A percentile compares a stretch with the other conserved stretches of the same genome.
Conservation (phyloP, 352 stramenopile species). For the Phytopythium boreale region DNA sequence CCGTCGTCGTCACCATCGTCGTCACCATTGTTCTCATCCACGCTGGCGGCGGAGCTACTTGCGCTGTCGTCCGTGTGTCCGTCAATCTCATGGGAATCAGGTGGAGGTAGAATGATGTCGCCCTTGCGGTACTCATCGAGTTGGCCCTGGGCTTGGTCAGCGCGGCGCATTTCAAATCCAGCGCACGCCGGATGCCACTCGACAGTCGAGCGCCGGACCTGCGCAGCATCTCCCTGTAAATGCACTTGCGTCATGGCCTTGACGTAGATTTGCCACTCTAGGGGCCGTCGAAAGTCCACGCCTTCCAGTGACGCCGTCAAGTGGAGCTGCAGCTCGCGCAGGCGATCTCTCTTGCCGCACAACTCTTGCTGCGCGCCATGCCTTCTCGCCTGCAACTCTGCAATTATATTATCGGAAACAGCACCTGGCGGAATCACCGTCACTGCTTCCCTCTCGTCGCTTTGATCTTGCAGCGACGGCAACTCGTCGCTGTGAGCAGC, state of each 20-base stretch:
- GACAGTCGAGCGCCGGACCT: constrained; percentile 12
- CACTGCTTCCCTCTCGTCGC: constrained; percentile 1
- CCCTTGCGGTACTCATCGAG: constrained; percentile 45
- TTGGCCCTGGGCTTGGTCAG: constrained; percentile 15
- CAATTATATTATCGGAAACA: neutral
- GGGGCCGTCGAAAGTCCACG: constrained; percentile 38
- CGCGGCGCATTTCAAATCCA: constrained; percentile 53
- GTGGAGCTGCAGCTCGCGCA: constrained; percentile 46
- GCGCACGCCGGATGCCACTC: constrained; percentile 43
- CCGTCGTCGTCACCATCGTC: constrained; percentile 21
- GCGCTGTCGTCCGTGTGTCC: constrained; percentile 79
- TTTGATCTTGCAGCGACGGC: neutral
- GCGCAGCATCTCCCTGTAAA: constrained; percentile 29
- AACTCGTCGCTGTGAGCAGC: constrained; percentile 1
- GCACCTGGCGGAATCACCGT: neutral
- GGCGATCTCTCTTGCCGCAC: constrained; percentile 19
- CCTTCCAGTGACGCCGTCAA: constrained; percentile 56
- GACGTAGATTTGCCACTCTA: constrained; percentile 60
- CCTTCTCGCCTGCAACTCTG: constrained; percentile 26
- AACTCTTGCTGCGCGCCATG: constrained; percentile 20
- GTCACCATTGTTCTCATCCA: constrained; percentile 37
- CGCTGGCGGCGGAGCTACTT: constrained; percentile 59
- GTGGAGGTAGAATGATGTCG: constrained; percentile 48
- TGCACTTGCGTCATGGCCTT: constrained; percentile 47
- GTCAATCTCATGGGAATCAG: constrained; percentile 63